Percentiles rank a stretch among this genome's conserved stretches.
Evolutionary conservation across 768 basidiomycete genomes (phyloP).

Genomic region (Brasilioporus rufonigricans): DNA sequence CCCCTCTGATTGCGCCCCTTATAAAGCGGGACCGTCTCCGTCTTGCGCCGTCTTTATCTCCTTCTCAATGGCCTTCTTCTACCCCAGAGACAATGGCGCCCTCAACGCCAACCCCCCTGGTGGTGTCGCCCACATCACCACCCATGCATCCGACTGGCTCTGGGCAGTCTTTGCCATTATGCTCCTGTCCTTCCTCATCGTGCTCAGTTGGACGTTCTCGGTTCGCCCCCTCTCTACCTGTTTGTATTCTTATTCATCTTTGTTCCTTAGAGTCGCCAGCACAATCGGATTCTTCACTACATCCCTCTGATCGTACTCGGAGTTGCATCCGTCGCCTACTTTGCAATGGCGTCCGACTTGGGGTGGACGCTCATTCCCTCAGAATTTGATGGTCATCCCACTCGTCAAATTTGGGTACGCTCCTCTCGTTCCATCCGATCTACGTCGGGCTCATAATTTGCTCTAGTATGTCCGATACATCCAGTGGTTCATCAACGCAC

Average conservation of each 20-base stretch:
- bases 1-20: slow-evolving; percentile 17
- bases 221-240: slow-evolving; percentile 7
- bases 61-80: slow-evolving; percentile 22
- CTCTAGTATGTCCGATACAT: slow-evolving; percentile 51
- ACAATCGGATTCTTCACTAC: slow-evolving; percentile 49
- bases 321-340: slow-evolving; percentile 46
- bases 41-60: not conserved
- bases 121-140: slow-evolving; percentile 41
- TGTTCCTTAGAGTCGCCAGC: slow-evolving; percentile 32
- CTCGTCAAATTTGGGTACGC: slow-evolving; percentile 46
- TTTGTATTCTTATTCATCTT: not conserved
- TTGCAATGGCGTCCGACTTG: slow-evolving; percentile 55
- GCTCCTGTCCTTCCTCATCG: slow-evolving; percentile 38
- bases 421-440: accelerated
- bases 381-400: slow-evolving; percentile 30
- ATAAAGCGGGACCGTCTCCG: not conserved
- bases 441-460: not conserved
- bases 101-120: slow-evolving; percentile 35
- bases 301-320: slow-evolving; percentile 45
- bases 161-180: slow-evolving; percentile 57
- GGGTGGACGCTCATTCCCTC: slow-evolving; percentile 45
- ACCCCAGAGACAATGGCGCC: slow-evolving; percentile 28
- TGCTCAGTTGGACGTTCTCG: slow-evolving; percentile 37
- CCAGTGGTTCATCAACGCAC: slow-evolving; percentile 57
- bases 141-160: slow-evolving; percentile 47